Conservation (phyloP, 495 filamentous ascomycete species). For the Pseudevernia furfuracea region DNA sequence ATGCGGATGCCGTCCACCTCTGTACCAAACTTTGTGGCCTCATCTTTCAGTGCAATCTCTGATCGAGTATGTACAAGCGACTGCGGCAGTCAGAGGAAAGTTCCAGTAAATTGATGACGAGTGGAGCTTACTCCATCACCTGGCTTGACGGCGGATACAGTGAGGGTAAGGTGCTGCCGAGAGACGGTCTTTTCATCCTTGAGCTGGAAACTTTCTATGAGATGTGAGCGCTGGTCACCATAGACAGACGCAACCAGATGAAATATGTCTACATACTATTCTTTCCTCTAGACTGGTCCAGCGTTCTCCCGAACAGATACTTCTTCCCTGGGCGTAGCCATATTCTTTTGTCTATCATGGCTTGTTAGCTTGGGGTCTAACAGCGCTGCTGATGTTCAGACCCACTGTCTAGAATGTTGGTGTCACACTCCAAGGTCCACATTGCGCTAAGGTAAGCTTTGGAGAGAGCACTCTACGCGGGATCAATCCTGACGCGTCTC, state of each 20-base stretch:
- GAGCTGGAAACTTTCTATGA: conserved; percentile 42
- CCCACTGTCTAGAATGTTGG: conserved; percentile 21
- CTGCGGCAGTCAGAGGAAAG: conserved; percentile 24
- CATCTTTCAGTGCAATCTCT: conserved; percentile 56
- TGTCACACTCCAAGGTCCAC: conserved; percentile 29
- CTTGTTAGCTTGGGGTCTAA: not conserved
- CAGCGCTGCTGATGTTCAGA: not conserved
- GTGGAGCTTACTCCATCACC: conserved; percentile 57
- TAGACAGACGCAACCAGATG: not conserved
- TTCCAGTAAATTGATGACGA: not conserved
- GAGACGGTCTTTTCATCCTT: conserved; percentile 70
- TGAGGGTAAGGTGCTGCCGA: conserved; percentile 77
- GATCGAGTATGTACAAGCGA: conserved; percentile 53
- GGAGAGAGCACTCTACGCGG: not conserved
- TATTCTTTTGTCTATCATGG: conserved; percentile 53
- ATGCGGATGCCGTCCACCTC: conserved; percentile 64
- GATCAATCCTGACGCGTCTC: conserved; percentile 3
- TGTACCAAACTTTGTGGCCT: conserved; percentile 73
- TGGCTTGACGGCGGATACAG: conserved; percentile 55
- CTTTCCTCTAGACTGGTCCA: conserved; percentile 38
- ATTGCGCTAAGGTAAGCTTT: conserved; percentile 11
- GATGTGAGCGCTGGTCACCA: conserved; percentile 18
- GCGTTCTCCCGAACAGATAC: conserved; percentile 67
- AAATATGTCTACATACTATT: conserved; percentile 18
- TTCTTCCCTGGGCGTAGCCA: conserved; percentile 78